These are phyloP conservation scores for Neurospora sp. DNA, from an alignment of 495 filamentous ascomycete species.

Conservation along the genomic window DNA sequence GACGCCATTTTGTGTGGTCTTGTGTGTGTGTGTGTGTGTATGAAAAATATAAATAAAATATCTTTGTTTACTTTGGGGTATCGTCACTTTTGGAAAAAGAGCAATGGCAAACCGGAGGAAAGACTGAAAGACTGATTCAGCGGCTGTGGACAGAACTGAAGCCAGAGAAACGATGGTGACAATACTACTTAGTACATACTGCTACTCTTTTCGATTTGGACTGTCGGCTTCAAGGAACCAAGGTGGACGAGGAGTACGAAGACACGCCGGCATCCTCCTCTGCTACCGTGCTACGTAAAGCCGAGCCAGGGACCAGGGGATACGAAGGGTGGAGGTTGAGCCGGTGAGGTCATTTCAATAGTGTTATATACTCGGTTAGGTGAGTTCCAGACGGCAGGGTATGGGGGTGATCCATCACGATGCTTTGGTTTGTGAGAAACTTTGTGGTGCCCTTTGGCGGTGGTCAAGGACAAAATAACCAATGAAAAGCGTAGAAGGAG, in stretches of 20 bases:
- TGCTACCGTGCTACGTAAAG: not conserved
- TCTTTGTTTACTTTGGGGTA: not conserved
- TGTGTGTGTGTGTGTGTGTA: not conserved
- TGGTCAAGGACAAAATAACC: not conserved
- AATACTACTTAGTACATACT: not conserved
- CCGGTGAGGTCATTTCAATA: not conserved
- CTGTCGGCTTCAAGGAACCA: not conserved
- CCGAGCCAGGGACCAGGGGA: not conserved
- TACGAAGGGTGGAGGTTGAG: not conserved
- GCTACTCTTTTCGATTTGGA: not conserved
- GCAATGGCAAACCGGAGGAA: not conserved
- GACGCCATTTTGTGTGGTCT: conserved; percentile 15
- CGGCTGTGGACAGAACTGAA: not conserved
- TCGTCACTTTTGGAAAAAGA: not conserved
- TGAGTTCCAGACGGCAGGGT: not conserved
- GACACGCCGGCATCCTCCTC: not conserved
- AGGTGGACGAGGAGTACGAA: not conserved
- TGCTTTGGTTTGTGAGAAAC: not conserved
- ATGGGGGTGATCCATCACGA: not conserved
- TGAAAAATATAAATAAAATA: not conserved
- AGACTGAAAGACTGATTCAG: not conserved
- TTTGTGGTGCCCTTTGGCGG: not conserved
- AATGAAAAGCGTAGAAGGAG: conserved; percentile 7
- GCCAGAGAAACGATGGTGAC: not conserved
- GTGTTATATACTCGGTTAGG: not conserved